phyloP scores from a whole-genome alignment of 2,329 filamentous ascomycete species.

The Leptographium procerum region DNA sequence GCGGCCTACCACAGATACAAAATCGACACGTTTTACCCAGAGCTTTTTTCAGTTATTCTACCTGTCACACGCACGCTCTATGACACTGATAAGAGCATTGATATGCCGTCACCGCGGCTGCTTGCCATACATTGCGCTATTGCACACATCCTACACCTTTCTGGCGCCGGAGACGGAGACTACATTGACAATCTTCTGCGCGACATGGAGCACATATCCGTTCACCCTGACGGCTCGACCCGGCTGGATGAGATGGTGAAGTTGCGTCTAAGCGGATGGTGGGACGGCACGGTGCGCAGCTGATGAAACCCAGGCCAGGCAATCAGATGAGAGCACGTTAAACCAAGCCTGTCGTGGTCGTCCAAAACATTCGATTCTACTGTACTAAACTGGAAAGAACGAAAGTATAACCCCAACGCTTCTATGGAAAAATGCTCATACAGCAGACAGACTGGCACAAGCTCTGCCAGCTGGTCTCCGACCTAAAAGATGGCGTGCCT shows the following conservation, averaged over 20 bases:
- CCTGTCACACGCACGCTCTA: constrained; percentile 12
- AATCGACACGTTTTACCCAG: neutral
- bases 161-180: constrained; percentile 17
- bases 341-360: too few relatives aligned
- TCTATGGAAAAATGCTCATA: too few relatives aligned
- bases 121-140: constrained; percentile 22
- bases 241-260: constrained; percentile 6
- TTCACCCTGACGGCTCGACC: constrained; percentile 1
- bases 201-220: constrained; percentile 9
- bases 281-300: neutral
- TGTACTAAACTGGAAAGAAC: too few relatives aligned
- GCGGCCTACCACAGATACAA: neutral
- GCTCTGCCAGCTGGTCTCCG: too few relatives aligned
- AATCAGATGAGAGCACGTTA: too few relatives aligned
- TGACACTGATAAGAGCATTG: constrained; percentile 13
- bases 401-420: too few relatives aligned
- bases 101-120: constrained; percentile 21
- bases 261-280: constrained; percentile 1
- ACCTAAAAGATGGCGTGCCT: too few relatives aligned
- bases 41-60: neutral
- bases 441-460: too few relatives aligned
- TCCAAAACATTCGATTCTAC: too few relatives aligned
- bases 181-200: constrained; percentile 21
- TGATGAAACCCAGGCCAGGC: too few relatives aligned
- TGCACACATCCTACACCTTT: constrained; percentile 21